Conservation (phyloP, 1,284 basidiomycete species). For the Bjerkandera adusta region DNA sequence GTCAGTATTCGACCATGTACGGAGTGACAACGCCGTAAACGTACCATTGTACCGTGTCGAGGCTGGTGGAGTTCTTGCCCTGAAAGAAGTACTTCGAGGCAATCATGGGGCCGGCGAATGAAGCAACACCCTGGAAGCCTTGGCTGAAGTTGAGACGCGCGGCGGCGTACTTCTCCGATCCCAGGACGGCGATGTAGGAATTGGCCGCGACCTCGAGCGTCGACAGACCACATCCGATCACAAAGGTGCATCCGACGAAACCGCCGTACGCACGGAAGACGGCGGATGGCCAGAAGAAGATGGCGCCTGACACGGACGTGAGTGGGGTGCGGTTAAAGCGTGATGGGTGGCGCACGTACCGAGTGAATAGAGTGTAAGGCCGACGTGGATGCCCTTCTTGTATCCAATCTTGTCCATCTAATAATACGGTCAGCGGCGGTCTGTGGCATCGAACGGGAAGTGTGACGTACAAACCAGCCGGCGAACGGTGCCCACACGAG, state of each 20-base stretch:
- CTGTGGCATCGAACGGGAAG: neutral
- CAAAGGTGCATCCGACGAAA: slow-evolving; percentile 72
- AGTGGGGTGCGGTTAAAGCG: slow-evolving; percentile 6
- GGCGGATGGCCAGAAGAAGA: slow-evolving; percentile 83
- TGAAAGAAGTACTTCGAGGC: slow-evolving; percentile 76
- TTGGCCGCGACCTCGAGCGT: slow-evolving; percentile 76
- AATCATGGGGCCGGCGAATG: slow-evolving; percentile 79
- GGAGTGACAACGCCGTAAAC: neutral
- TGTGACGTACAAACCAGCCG: slow-evolving; percentile 46
- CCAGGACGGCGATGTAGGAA: slow-evolving; percentile 75
- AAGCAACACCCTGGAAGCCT: slow-evolving; percentile 79
- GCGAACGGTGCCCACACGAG: slow-evolving; percentile 63
- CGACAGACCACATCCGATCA: slow-evolving; percentile 70
- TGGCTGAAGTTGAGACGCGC: slow-evolving; percentile 82
- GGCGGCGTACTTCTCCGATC: slow-evolving; percentile 65
- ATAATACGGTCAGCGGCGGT: slow-evolving; percentile 5
- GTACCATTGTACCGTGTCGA: slow-evolving; percentile 75
- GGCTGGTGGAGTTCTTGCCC: slow-evolving; percentile 54
- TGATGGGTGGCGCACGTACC: slow-evolving; percentile 33
- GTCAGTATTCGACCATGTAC: neutral
- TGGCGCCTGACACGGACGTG: slow-evolving; percentile 42
- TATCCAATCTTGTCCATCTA: slow-evolving; percentile 61
- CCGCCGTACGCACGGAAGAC: slow-evolving; percentile 66
- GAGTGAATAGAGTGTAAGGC: slow-evolving; percentile 67
- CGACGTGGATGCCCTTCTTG: slow-evolving; percentile 70